phyloP scores from a whole-genome alignment of 1,284 basidiomycete species.

The Trametes pubescens region DNA sequence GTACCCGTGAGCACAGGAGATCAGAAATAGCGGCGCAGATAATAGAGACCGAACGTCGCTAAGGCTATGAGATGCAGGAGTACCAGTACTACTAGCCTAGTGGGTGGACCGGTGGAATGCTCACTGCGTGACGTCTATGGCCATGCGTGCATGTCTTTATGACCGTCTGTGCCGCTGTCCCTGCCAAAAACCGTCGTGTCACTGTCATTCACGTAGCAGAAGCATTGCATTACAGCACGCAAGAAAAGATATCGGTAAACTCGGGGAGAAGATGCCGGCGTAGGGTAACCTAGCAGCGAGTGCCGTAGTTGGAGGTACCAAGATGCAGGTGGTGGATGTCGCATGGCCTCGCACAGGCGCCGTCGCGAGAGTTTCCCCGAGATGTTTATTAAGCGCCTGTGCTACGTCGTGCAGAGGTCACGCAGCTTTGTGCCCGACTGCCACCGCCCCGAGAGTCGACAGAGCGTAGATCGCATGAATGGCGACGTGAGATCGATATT shows the following conservation, averaged over 20 bases:
- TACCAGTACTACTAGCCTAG: too few species aligned
- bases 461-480: constrained; percentile 26
- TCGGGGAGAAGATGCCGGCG: constrained; percentile 11
- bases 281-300: constrained; percentile 11
- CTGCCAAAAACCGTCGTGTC: too few species aligned
- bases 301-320: neutral
- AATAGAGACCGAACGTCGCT: neutral
- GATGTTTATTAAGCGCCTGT: constrained; percentile 1
- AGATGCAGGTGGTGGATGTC: neutral
- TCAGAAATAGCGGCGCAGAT: constrained; percentile 4
- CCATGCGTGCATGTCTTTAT: too few species aligned
- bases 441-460: constrained; percentile 5
- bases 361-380: constrained; percentile 13
- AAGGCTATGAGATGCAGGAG: neutral
- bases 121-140: too few species aligned
- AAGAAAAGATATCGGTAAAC: neutral
- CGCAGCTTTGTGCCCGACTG: constrained; percentile 10
- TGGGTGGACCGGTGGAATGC: too few species aligned
- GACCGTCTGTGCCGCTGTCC: too few species aligned
- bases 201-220: neutral
- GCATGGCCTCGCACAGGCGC: constrained; percentile 7
- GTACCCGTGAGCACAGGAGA: constrained; percentile 19
- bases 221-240: neutral
- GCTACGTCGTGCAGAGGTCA: constrained; percentile 6
- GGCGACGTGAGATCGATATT: constrained; percentile 35